These are phyloP conservation scores for Myxozyma udenii DNA, from an alignment of 805 yeast species.

Conservation along the genomic window DNA sequence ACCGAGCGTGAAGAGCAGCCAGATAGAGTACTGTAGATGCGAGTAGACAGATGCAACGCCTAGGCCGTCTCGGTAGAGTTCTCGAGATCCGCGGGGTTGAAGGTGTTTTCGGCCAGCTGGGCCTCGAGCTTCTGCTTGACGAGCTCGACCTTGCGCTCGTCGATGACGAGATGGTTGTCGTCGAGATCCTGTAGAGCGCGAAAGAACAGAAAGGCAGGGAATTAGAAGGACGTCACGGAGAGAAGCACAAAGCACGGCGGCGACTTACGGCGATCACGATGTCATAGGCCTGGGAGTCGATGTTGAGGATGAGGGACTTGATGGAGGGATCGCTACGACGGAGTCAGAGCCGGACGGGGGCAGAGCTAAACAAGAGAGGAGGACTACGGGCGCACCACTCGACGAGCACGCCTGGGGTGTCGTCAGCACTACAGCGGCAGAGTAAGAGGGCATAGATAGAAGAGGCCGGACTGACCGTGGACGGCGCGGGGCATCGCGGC, in stretches of 20 bases:
- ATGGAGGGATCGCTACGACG: conserved; percentile 96
- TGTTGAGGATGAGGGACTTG: conserved; percentile 75
- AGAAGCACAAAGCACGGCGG: conserved; percentile 13
- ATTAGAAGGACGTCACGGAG: no score
- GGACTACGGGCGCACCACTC: conserved; percentile 34
- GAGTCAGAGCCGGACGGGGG: background rate
- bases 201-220: background rate
- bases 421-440: background rate
- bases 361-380: background rate
- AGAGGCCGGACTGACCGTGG: conserved; percentile 11
- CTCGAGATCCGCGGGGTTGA: conserved; percentile 66
- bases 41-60: no score
- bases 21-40: no score
- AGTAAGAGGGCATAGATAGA: background rate
- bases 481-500: conserved; percentile 28
- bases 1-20: no score
- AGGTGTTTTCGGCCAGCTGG: conserved; percentile 76
- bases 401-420: conserved; percentile 36
- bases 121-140: conserved; percentile 75
- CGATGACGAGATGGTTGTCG: conserved; percentile 83
- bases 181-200: conserved; percentile 78
- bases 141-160: conserved; percentile 67
- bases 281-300: conserved; percentile 73
- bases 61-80: conserved; percentile 1
- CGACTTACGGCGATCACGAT: conserved; percentile 52